phyloP scores from a whole-genome alignment of 2,329 filamentous ascomycete species.

The Chrysoporthe cubensis region DNA sequence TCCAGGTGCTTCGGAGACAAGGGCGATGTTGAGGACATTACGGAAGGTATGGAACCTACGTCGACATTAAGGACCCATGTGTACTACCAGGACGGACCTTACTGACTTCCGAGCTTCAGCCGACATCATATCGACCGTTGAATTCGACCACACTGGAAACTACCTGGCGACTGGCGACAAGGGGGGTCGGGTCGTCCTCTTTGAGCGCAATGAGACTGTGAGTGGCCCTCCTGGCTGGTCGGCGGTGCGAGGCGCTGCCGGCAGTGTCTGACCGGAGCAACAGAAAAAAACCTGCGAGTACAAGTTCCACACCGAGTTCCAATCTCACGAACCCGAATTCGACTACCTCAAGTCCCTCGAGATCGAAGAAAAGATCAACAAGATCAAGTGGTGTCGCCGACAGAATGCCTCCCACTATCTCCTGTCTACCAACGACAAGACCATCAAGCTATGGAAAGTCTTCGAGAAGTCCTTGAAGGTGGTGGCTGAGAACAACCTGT shows the following conservation, averaged over 20 bases:
- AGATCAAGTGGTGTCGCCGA: constrained; percentile 99
- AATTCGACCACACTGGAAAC: constrained; percentile 89
- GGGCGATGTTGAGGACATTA: constrained; percentile 98
- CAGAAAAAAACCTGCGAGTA: constrained; percentile 99
- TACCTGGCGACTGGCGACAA: constrained; percentile 91
- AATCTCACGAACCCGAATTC: constrained; percentile 99
- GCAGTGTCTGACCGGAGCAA: constrained; percentile 39
- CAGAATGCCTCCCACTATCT: constrained; percentile 99
- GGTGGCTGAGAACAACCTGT: constrained; percentile 97
- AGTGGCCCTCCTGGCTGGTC: constrained; percentile 38
- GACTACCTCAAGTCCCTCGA: constrained; percentile 99
- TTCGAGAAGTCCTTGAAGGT: constrained; percentile 99
- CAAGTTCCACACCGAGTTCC: constrained; percentile 99
- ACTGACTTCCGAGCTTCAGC: constrained; percentile 53
- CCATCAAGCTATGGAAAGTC: constrained; percentile 99
- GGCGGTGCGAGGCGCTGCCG: constrained; percentile 1
- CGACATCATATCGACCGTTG: constrained; percentile 89
- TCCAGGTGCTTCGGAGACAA: constrained; percentile 98
- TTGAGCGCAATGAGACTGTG: constrained; percentile 95
- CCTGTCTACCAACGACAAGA: constrained; percentile 98
- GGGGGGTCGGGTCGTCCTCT: constrained; percentile 81
- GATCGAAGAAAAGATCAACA: constrained; percentile 99
- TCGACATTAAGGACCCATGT: not conserved
- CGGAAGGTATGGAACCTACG: constrained; percentile 58
- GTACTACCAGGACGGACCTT: constrained; percentile 23